phyloP scores from a whole-genome alignment of 176 grass and related monocot genomes.

The Raddia guianensis region DNA sequence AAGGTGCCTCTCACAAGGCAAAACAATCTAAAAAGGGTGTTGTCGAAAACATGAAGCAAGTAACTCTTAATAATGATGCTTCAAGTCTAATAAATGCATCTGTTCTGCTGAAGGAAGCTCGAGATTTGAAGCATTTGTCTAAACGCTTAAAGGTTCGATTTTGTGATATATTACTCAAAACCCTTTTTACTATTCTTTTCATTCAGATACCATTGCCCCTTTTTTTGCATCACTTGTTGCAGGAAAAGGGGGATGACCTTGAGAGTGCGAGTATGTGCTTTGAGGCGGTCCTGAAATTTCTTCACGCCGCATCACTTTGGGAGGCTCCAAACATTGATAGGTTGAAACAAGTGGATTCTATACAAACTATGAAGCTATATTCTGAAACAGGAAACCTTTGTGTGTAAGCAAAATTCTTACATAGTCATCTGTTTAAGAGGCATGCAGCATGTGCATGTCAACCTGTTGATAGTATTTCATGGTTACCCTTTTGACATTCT shows the following conservation, averaged over 20 bases:
- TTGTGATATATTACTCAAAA: slow-evolving; percentile 28
- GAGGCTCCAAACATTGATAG: slow-evolving; percentile 66
- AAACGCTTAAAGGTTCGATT: slow-evolving; percentile 87
- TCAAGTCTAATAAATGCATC: slow-evolving; percentile 54
- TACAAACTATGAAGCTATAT: slow-evolving; percentile 72
- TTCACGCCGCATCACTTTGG: slow-evolving; percentile 76
- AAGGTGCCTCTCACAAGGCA: slow-evolving; percentile 22
- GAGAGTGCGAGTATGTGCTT: slow-evolving; percentile 80
- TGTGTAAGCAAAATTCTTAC: slow-evolving; percentile 61
- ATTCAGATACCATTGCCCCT: neutral
- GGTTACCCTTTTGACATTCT: slow-evolving; percentile 26
- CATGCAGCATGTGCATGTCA: slow-evolving; percentile 11
- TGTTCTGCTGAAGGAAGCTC: slow-evolving; percentile 77
- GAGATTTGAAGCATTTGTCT: slow-evolving; percentile 79
- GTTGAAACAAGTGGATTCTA: slow-evolving; percentile 67
- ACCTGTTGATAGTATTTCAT: slow-evolving; percentile 33
- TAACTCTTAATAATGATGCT: slow-evolving; percentile 46
- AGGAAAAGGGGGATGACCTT: slow-evolving; percentile 71
- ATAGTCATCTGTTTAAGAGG: slow-evolving; percentile 13
- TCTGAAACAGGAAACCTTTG: slow-evolving; percentile 90
- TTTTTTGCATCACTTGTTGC: slow-evolving; percentile 30
- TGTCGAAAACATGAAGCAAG: slow-evolving; percentile 48
- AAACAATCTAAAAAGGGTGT: slow-evolving; percentile 40
- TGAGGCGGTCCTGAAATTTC: slow-evolving; percentile 90
- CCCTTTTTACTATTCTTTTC: slow-evolving; percentile 18